Percentiles rank a stretch among this genome's conserved stretches.
These are phyloP conservation scores for Chalciporus sp. DNA, from an alignment of 1,284 basidiomycete species.

Conservation along the genomic window DNA sequence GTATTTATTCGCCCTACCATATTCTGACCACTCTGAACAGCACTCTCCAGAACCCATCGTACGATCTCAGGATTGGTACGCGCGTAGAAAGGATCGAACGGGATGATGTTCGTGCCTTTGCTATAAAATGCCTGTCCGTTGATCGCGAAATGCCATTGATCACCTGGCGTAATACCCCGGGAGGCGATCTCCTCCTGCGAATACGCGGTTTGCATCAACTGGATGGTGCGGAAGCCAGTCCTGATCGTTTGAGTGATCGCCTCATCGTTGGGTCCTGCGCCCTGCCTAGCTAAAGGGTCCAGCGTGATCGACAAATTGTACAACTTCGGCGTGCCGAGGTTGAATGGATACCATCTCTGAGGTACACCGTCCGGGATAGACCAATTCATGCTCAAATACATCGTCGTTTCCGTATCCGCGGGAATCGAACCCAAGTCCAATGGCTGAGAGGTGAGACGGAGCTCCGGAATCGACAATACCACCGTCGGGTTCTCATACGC, in stretches of 20 bases:
- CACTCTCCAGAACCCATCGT: conserved; percentile 59
- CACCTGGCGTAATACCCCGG: conserved; percentile 56
- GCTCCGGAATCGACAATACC: conserved; percentile 49
- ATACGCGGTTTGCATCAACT: conserved; percentile 52
- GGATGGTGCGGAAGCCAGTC: conserved; percentile 62
- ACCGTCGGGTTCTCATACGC: conserved; percentile 39
- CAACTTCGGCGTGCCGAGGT: conserved; percentile 55
- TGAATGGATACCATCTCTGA: conserved; percentile 56
- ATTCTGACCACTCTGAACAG: conserved; percentile 56
- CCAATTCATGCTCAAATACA: conserved; percentile 48
- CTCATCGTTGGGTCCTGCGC: background rate
- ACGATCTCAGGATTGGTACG: conserved; percentile 53
- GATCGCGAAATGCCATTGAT: conserved; percentile 62
- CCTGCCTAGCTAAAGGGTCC: conserved; percentile 8
- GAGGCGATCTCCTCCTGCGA: conserved; percentile 44
- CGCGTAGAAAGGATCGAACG: conserved; percentile 61
- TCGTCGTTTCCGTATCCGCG: conserved; percentile 34
- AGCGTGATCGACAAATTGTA: conserved; percentile 50
- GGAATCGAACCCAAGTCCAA: conserved; percentile 35
- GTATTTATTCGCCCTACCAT: too few relatives aligned
- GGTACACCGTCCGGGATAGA: conserved; percentile 49
- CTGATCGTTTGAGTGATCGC: conserved; percentile 39
- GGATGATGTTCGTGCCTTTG: conserved; percentile 59
- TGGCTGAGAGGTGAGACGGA: conserved; percentile 38
- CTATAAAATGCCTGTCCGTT: conserved; percentile 59